Base-by-base conservation (phyloP, 2,329 filamentous ascomycete genomes). In the Sarocladiaceae sp. region DNA sequence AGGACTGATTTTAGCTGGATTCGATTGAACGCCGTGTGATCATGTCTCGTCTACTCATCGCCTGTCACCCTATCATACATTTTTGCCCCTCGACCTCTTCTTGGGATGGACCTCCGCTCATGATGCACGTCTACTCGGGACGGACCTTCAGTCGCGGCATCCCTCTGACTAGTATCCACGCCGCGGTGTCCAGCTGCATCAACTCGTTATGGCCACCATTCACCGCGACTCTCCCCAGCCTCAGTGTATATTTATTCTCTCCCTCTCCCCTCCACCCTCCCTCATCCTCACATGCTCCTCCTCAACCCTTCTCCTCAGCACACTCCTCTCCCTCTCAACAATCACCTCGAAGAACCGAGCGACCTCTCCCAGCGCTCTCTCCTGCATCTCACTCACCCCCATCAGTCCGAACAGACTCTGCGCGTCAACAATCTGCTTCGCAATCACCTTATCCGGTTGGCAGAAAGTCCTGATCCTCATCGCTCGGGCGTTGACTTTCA, bases 401-500 rank as follows among this genome's bases (percentile, higher is more conserved):
- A 83, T 62, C 17, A 81, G 63, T 54, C 75, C 71, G 55, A 80
- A 71, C 2, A 82, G 62, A 8, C 69, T 71, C 65, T 79, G 76
- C 0, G 75, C 60, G 56, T 83, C 79, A 2, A 79, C 64, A 6
- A 84, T 65, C 60, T 82, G 79, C 68, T 82, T 82, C 3, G 77
- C 77, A 51, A 83, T 71, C 22, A 80, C 78, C 0, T 75, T 71
- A 59, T 84, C 80, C 0, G 80, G 79, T 57, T 82, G 76, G 61
- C 79, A 83, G 56, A 76, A 80, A 1, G 79, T 82, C 35, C 77
- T 74, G 33, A 82, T 61, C 20, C 75, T 68, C 65, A 84, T 75
- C 8, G 67, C 69, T 33, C 79, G 71, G 1, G 79, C 76, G 57
- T 82, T 76, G 23, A 68, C 64, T 54, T 74, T 75, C 74, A 80